These are phyloP conservation scores for Cercospora citrullina DNA, from an alignment of 2,329 filamentous ascomycete species.

Conservation along the genomic window DNA sequence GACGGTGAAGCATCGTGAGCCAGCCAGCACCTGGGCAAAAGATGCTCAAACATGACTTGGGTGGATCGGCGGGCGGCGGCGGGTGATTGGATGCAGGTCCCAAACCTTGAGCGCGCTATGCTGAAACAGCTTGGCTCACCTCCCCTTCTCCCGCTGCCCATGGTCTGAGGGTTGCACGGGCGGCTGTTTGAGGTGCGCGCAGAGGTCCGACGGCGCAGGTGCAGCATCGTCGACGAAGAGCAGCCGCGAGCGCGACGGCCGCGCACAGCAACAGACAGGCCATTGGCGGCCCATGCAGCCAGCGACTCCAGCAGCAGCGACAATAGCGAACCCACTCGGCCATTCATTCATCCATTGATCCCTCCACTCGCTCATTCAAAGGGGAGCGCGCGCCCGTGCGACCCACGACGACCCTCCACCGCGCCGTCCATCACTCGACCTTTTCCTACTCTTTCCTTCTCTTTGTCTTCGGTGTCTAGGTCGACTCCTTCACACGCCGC, in stretches of 20 bases:
- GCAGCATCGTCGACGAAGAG: neutral
- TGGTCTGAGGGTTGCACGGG: neutral
- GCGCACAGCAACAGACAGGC: neutral
- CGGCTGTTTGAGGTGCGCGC: constrained; percentile 4
- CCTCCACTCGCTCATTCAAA: neutral
- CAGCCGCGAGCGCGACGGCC: neutral
- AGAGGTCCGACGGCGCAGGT: neutral
- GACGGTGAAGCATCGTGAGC: neutral
- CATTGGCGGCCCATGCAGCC: neutral
- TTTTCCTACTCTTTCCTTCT: neutral
- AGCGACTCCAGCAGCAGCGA: neutral
- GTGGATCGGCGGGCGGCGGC: neutral
- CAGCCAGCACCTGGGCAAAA: neutral
- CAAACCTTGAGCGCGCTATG: neutral
- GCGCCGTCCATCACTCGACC: neutral
- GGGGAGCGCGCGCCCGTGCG: constrained; percentile 3
- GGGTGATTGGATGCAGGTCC: neutral
- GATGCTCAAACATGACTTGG: neutral
- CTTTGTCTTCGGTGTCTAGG: neutral
- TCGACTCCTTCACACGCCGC: neutral
- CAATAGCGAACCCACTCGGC: neutral
- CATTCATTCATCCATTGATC: neutral
- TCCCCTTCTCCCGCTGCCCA: neutral
- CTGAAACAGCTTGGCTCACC: neutral
- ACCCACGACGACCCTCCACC: neutral